Base-by-base conservation (phyloP, 352 stramenopile species). In the Phytophthora crassamura region DNA sequence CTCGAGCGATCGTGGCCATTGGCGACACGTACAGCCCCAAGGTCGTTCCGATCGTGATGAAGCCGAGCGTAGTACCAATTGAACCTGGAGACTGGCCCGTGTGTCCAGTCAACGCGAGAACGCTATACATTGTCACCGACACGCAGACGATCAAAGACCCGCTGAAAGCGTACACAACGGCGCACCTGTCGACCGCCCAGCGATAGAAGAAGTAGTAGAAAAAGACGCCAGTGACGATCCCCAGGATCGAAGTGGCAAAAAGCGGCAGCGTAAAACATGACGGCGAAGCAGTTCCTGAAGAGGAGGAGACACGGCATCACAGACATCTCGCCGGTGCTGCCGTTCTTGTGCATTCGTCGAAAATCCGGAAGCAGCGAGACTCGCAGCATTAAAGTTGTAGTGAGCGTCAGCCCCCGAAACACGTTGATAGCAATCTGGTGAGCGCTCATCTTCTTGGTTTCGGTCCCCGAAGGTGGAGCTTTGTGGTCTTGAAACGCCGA, bases 21-120 rank as follows among this genome's bases (percentile, higher is more conserved):
- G 74, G 75, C 5, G 76, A 85, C 48, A 49, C 55, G 35, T 84
- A 87, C 22, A 86, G 39, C 2, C 76, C 49, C 11, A 81, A 50
- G 4, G 68, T 75, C 10, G 74, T 73, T 6, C 49, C 58, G 18
- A 78, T 84, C 4, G 57, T 59, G n/a, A 66, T 72, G 39, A 60
- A 64, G 1, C 62, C 67, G n/a, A 62, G 35, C 12, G 62, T 64
- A 11, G 56, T 69, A 4, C 40, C 40, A 0, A 65, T 40, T 12
- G 42, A 53, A 6, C 47, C 14, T 18, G 38, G 38, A 4, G 54
- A 64, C 12, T 86, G 77, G 4, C 48, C 35, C 6, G 69, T 74
- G 7, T 61, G 38, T 7, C 66, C 66, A 3, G 35, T 46, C 22
- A 72, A 67, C n/a, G 66, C 75, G 9, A 87, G 52, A 12, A 78